These are phyloP conservation scores for Pseudopyricularia javanii DNA, from an alignment of 2,329 filamentous ascomycete genomes.

Conservation along the genomic window DNA sequence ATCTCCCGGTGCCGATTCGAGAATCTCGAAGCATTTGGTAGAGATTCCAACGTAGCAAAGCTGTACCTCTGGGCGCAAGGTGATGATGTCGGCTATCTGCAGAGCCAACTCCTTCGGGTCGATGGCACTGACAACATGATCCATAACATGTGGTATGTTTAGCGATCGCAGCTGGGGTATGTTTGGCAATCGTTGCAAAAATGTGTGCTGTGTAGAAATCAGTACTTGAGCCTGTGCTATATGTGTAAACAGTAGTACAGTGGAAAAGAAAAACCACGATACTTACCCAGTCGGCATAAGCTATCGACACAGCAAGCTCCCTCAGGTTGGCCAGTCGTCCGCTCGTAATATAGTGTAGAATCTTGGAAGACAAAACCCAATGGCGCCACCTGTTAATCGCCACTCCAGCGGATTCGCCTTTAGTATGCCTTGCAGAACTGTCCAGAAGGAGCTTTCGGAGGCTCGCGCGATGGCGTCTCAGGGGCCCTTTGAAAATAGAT, in stretches of 20 bases:
- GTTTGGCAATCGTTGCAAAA: constrained; percentile 62
- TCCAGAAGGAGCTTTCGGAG: constrained; percentile 65
- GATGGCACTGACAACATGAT: constrained; percentile 15
- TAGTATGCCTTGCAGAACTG: constrained; percentile 47
- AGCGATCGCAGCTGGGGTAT: constrained; percentile 53
- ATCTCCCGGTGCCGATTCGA: constrained; percentile 47
- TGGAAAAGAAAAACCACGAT: constrained; percentile 2
- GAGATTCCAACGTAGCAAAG: constrained; percentile 67
- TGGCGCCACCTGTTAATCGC: constrained; percentile 43
- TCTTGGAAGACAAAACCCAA: constrained; percentile 60
- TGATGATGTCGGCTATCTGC: constrained; percentile 68
- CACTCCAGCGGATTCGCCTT: constrained; percentile 10
- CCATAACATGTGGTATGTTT: constrained; percentile 14
- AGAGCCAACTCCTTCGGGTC: constrained; percentile 61
- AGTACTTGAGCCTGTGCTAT: constrained; percentile 5
- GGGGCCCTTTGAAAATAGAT: constrained; percentile 55
- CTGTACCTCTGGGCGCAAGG: constrained; percentile 61
- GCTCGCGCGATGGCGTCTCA: constrained; percentile 59
- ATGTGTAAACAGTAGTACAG: too few species aligned
- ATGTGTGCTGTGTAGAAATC: constrained; percentile 49
- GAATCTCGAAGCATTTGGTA: constrained; percentile 71
- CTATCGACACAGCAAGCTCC: constrained; percentile 60
- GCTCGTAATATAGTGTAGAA: constrained; percentile 62
- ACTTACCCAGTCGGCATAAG: constrained; percentile 69
- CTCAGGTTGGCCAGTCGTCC: constrained; percentile 60